Evolutionary conservation across 345 rosid species (phyloP).

Genomic region (Syzygium aromaticum): DNA sequence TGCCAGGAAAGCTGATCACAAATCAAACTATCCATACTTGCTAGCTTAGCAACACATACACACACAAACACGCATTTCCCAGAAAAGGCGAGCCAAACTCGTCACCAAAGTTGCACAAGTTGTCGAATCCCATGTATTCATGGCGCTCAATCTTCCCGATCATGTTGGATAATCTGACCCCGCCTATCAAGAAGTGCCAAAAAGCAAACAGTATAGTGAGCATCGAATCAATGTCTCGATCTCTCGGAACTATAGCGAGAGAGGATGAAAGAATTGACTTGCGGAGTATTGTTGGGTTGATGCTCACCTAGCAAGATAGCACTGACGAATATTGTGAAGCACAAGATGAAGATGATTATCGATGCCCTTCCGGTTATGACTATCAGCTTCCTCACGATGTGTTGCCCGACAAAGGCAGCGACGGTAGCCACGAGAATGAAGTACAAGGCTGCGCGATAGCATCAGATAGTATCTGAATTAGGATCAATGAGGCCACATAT

Average conservation of each 20-base stretch:
- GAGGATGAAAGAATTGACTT: neutral
- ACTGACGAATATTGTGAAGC: slow-evolving; percentile 12
- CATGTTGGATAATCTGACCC: slow-evolving; percentile 19
- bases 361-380: slow-evolving; percentile 12
- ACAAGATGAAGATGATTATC: slow-evolving; percentile 5
- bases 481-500: neutral
- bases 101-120: slow-evolving; percentile 6
- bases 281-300: neutral
- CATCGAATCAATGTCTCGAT: neutral
- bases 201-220: too few species aligned
- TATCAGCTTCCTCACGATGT: slow-evolving; percentile 6
- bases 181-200: slow-evolving; percentile 4
- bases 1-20: neutral
- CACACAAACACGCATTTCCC: neutral
- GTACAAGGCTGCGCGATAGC: slow-evolving; percentile 8
- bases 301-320: slow-evolving; percentile 12
- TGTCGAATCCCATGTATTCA: slow-evolving; percentile 23
- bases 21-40: neutral
- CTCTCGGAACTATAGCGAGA: neutral
- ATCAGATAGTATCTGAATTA: neutral
- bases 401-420: slow-evolving; percentile 4
- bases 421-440: slow-evolving; percentile 1
- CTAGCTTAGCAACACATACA: neutral
- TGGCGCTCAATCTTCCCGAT: slow-evolving; percentile 9
- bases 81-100: neutral